Percentiles rank a stretch among this genome's conserved stretches.
phyloP scores from a whole-genome alignment of 2,329 filamentous ascomycete genomes.

The Mycosphaerella sp. region DNA sequence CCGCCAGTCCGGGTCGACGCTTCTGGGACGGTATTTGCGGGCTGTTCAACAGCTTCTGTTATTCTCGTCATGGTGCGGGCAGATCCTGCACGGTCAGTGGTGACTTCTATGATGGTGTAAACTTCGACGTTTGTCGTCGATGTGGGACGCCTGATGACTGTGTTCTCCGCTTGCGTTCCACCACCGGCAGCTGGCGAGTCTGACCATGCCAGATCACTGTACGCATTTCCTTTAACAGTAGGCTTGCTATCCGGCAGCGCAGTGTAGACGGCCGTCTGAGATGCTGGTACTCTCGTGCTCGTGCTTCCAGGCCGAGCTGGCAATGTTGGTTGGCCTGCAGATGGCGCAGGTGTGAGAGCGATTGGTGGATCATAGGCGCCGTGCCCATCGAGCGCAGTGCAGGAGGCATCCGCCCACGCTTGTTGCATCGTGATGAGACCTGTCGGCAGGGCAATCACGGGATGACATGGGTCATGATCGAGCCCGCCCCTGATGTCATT shows the following conservation, averaged over 20 bases:
- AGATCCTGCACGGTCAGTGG: not conserved
- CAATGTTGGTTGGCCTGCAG: conserved; percentile 7
- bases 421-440: conserved; percentile 8
- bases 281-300: not conserved
- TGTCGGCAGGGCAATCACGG: conserved; percentile 7
- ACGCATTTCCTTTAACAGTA: not conserved
- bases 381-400: conserved; percentile 1
- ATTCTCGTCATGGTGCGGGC: not conserved
- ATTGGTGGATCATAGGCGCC: conserved; percentile 16
- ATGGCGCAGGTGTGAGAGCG: conserved; percentile 7
- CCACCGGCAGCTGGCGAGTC: not conserved
- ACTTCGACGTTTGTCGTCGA: not conserved
- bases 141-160: not conserved
- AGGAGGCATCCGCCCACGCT: conserved; percentile 9
- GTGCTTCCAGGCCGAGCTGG: conserved; percentile 11
- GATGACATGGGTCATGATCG: conserved; percentile 11
- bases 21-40: not conserved
- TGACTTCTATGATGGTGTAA: conserved; percentile 3
- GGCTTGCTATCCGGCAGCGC: conserved; percentile 4
- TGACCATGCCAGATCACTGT: not conserved
- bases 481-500: conserved; percentile 6
- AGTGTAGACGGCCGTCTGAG: conserved; percentile 3
- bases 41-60: conserved; percentile 1
- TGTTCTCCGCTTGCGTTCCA: not conserved
- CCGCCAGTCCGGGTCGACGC: not conserved